These are phyloP conservation scores for Volvox reticuliferus DNA, from an alignment of 139 green algal genomes.

Conservation along the genomic window DNA sequence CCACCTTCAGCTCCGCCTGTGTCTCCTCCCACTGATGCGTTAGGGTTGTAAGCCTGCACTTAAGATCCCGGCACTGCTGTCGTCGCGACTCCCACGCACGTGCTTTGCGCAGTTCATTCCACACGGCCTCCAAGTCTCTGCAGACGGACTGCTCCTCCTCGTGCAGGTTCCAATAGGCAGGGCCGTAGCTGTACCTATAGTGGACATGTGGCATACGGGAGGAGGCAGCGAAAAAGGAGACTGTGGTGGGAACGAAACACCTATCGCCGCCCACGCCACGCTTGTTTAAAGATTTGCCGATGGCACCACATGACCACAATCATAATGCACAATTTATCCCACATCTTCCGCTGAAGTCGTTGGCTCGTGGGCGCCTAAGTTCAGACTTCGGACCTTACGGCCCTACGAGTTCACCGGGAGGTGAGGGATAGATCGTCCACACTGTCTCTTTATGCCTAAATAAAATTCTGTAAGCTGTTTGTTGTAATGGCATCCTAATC, in stretches of 20 bases:
- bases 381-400: too few species aligned
- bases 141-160: background rate
- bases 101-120: background rate
- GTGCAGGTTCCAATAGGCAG: conserved; percentile 3
- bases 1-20: background rate
- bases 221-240: background rate
- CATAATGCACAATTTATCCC: too few species aligned
- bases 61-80: background rate
- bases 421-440: too few species aligned
- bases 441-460: background rate
- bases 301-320: too few species aligned
- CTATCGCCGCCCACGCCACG: too few species aligned
- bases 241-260: background rate
- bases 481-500: background rate
- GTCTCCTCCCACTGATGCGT: background rate
- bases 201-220: background rate
- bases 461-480: background rate
- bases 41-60: too few species aligned
- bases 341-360: too few species aligned
- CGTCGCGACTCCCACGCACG: background rate
- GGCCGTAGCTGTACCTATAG: conserved; percentile 20
- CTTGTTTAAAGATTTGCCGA: too few species aligned
- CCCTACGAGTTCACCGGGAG: too few species aligned
- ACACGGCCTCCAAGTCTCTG: background rate
- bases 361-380: too few species aligned